Evolutionary conservation across 495 filamentous ascomycete species (phyloP).

Genomic region (Aspergillus kassunensis): DNA sequence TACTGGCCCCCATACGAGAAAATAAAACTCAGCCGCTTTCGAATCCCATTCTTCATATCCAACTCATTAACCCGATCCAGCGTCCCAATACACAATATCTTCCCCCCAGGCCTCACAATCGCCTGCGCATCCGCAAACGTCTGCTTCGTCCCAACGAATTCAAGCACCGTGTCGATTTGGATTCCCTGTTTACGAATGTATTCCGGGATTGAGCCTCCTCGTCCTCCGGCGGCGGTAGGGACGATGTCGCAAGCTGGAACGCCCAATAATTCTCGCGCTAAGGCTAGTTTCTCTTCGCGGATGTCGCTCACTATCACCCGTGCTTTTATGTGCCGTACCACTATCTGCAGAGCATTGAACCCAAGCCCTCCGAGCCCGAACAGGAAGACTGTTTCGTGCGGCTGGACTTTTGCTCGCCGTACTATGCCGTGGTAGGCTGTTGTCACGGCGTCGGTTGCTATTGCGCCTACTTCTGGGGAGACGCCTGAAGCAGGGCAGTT

Average conservation of each 20-base stretch:
- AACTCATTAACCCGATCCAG: conserved; percentile 17
- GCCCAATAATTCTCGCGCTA: conserved; percentile 11
- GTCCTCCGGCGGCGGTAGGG: no score
- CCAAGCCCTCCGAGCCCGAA: conserved; percentile 22
- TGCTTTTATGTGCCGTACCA: conserved; percentile 13
- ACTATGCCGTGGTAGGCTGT: conserved; percentile 24
- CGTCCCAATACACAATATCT: conserved; percentile 22
- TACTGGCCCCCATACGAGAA: conserved; percentile 25
- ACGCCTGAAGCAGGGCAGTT: conserved; percentile 4
- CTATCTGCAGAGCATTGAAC: conserved; percentile 23
- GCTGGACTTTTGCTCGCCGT: conserved; percentile 20
- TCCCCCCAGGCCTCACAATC: conserved; percentile 20
- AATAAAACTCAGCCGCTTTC: conserved; percentile 22
- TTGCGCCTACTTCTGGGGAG: conserved; percentile 15
- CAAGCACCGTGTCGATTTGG: conserved; percentile 21
- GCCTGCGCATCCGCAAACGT: conserved; percentile 20
- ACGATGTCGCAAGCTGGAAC: conserved; percentile 18
- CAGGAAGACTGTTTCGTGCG: conserved; percentile 19
- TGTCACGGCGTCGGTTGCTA: conserved; percentile 23
- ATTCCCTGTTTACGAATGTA: conserved; percentile 13
- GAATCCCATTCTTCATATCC: conserved; percentile 26
- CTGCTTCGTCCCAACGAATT: conserved; percentile 21
- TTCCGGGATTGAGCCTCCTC: conserved; percentile 13
- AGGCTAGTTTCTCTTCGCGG: conserved; percentile 17
- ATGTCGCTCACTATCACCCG: conserved; percentile 20